Evolutionary conservation across 495 filamentous ascomycete species (phyloP), one percentile per base, ranked within the genome.

Genomic region (Penicillium antarcticum): DNA sequence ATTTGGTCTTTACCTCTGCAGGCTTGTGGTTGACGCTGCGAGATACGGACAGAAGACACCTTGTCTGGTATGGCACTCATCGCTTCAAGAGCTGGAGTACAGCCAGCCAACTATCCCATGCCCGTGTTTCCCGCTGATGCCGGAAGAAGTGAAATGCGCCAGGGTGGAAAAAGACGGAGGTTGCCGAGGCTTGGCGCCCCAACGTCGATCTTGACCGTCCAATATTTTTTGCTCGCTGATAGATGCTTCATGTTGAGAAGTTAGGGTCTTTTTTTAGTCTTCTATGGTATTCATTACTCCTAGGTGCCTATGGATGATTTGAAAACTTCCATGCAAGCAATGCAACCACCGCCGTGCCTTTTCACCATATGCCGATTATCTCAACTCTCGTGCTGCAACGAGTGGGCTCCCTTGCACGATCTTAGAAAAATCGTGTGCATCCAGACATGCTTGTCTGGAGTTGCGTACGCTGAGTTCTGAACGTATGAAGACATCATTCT

Each of bases 361-460:
- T 16, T 31, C 11, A 11, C 9, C 21, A 24, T 18, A 13, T 13
- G 1, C 36, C 3, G 12, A 29, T 32, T 32, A 40, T 21, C n/a
- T 48, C 36, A 52, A 55, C 14, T 36, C 24, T n/a, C 59, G 29
- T 8, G 40, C 42, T 5, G 36, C 38, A 9, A 73, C 60, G 26
- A 73, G 49, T 0, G 71, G 71, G 43, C 70, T 73, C 29, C 63
- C 56, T n/a, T 70, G 59, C 10, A 52, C 44, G 14, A 74, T 70
- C 17, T 45, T 67, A 2, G 65, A 54, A 57, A 77, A 85, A 29
- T 79, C 69, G 63, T 87, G 84, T 1, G 84, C 83, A 61, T 87
- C 84, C 1, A 85, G 40, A 57, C 83, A 86, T 1, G 83, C 84
- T 55, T 78, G 76, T 4, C 84, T 68, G 29, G 79, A 82, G 5